These are phyloP conservation scores for Leavenworthia alabamica DNA, from an alignment of 345 rosid genomes.

Conservation along the genomic window DNA sequence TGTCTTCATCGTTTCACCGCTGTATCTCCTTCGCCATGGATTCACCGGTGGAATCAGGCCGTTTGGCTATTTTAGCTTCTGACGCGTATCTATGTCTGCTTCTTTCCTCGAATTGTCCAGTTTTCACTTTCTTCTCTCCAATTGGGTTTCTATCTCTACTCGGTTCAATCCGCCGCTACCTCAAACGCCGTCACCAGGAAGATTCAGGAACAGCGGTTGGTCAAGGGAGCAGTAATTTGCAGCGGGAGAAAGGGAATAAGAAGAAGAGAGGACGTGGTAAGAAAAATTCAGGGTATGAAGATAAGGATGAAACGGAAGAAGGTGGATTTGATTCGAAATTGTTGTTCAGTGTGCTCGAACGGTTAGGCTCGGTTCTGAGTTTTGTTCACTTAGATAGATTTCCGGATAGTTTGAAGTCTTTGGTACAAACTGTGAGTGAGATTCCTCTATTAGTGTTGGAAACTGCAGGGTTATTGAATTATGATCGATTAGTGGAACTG, in stretches of 20 bases:
- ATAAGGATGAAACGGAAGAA: slow-evolving; percentile 30
- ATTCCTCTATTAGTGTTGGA: slow-evolving; percentile 47
- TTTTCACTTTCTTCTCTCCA: slow-evolving; percentile 73
- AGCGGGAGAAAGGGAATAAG: slow-evolving; percentile 23
- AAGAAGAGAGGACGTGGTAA: slow-evolving; percentile 32
- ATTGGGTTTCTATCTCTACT: slow-evolving; percentile 64
- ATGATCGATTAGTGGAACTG: slow-evolving; percentile 36
- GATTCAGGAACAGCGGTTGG: not conserved
- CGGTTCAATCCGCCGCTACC: slow-evolving; percentile 58
- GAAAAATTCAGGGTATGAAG: slow-evolving; percentile 15
- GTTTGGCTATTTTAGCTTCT: slow-evolving; percentile 49
- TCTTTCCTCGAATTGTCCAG: slow-evolving; percentile 60
- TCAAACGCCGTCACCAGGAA: slow-evolving; percentile 35
- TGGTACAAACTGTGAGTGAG: slow-evolving; percentile 63
- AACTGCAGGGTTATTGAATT: slow-evolving; percentile 28
- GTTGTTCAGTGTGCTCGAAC: slow-evolving; percentile 41
- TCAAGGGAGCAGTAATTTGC: slow-evolving; percentile 20
- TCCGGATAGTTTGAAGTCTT: slow-evolving; percentile 67
- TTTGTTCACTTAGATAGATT: slow-evolving; percentile 73
- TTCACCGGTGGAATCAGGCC: slow-evolving; percentile 28
- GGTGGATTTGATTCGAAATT: slow-evolving; percentile 37
- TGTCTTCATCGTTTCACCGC: slow-evolving; percentile 44
- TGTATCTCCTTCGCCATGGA: slow-evolving; percentile 65
- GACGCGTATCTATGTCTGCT: slow-evolving; percentile 54
- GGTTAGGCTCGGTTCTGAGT: slow-evolving; percentile 45